Evolutionary conservation across 176 grass and related monocot species (phyloP).

Genomic region (Bromus sterilis): DNA sequence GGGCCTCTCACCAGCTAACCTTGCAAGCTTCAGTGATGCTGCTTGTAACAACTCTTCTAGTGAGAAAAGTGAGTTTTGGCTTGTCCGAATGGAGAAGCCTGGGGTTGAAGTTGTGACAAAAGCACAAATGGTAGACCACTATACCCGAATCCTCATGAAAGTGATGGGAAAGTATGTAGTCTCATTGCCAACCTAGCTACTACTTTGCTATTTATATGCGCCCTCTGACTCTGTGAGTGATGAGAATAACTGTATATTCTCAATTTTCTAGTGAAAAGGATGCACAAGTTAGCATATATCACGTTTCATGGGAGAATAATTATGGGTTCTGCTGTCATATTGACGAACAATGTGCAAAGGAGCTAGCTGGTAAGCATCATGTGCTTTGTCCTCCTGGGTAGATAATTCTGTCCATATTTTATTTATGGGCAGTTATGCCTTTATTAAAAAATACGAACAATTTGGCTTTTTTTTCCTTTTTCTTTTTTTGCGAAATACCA

Average conservation of each 20-base stretch:
- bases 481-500: not conserved
- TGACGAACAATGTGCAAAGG: slow-evolving; percentile 50
- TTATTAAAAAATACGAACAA: not conserved
- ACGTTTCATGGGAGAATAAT: slow-evolving; percentile 73
- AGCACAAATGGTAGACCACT: slow-evolving; percentile 83
- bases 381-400: not conserved
- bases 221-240: not conserved
- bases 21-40: slow-evolving; percentile 19
- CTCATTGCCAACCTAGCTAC: not conserved
- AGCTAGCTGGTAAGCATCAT: slow-evolving; percentile 56
- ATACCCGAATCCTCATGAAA: slow-evolving; percentile 62
- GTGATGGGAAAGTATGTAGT: slow-evolving; percentile 77
- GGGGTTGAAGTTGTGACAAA: slow-evolving; percentile 80
- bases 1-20: not conserved
- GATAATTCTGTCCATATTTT: not conserved
- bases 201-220: slow-evolving; percentile 7
- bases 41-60: slow-evolving; percentile 24
- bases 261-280: slow-evolving; percentile 64
- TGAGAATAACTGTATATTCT: not conserved
- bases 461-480: too few species aligned
- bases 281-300: slow-evolving; percentile 86
- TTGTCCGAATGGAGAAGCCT: slow-evolving; percentile 74
- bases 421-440: not conserved
- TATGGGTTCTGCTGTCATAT: slow-evolving; percentile 92
- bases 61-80: slow-evolving; percentile 59